phyloP scores from a whole-genome alignment of 139 green algal species.

The Asterochloris erici region DNA sequence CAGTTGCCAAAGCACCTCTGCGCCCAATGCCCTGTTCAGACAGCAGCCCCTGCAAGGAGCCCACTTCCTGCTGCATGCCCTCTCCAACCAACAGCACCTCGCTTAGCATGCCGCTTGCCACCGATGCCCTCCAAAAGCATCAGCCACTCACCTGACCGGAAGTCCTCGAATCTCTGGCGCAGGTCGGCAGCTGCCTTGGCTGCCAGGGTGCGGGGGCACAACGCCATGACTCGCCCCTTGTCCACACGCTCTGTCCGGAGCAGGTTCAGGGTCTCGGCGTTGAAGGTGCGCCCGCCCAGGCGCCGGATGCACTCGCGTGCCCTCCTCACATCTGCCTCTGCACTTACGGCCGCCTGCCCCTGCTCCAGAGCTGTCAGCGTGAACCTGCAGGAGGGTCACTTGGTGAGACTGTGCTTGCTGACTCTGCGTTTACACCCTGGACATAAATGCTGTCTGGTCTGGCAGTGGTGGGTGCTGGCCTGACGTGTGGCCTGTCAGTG shows the following conservation, averaged over 20 bases:
- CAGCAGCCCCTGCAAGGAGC: too few species aligned
- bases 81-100: too few species aligned
- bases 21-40: too few species aligned
- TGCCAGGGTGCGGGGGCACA: conserved; percentile 29
- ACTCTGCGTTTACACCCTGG: neutral
- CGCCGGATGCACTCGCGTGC: conserved; percentile 18
- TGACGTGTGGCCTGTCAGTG: too few species aligned
- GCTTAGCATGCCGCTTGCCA: too few species aligned
- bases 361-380: conserved; percentile 34
- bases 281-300: conserved; percentile 35
- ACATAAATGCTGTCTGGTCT: too few species aligned
- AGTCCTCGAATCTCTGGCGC: conserved; percentile 29
- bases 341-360: neutral
- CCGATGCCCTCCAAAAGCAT: neutral
- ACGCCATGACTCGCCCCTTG: conserved; percentile 22
- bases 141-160: conserved; percentile 25
- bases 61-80: too few species aligned
- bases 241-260: neutral
- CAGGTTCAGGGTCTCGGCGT: conserved; percentile 1
- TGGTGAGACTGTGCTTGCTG: neutral
- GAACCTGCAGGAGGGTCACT: conserved; percentile 32
- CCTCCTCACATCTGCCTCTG: neutral
- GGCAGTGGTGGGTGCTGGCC: too few species aligned
- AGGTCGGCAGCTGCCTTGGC: neutral
- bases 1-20: too few species aligned